Evolutionary conservation across 2,329 filamentous ascomycete species (phyloP), one percentile per base, ranked within the genome.

Genomic region (Neophaeococcomyces mojaviensis): DNA sequence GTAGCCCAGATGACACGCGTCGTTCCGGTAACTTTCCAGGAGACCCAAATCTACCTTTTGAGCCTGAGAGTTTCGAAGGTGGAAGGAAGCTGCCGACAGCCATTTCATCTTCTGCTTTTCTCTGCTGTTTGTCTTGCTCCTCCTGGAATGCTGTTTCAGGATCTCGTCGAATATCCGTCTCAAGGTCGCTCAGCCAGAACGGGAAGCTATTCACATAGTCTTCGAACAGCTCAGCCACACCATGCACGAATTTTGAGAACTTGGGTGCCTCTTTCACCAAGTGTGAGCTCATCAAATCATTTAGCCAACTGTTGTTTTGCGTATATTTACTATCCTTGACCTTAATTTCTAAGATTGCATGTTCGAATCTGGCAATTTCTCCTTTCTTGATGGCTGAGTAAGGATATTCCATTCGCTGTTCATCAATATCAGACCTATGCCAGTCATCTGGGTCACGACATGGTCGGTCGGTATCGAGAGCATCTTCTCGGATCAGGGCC

Each of bases 191-290:
- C 28, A 97, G 77, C 92, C 92, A 98, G 70, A 97, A 96, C 12
- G 92, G 92, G 59, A 97, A 81, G 52, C 81, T 89, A 68, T 97
- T 97, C 64, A 98, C 89, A 60, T 95, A 81, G 65, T 98, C 88
- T 59, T 97, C 92, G 56, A 97, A 97, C 2, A 98, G 74, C 32
- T 84, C 82, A 6, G 90, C 89, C 3, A 94, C 82, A 50, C 92
- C 92, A 59, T 98, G 90, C 2, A 94, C 85, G 58, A 97, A 98
- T 65, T 98, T 98, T 58, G 88, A 96, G 69, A 98, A 98, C 41
- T 85, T 81, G 1, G 89, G 87, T 0, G 86, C 82, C 37, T 88
- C 81, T 62, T 95, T 88, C 52, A 98, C 86, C 3, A 98, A 77
- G 64, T 98, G 90, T 4, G 88, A 96, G 43, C 79, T 76, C 79